Evolutionary conservation across 1,284 basidiomycete species (phyloP), one percentile per base, ranked within the genome.

Genomic region (Leccinum huronense): DNA sequence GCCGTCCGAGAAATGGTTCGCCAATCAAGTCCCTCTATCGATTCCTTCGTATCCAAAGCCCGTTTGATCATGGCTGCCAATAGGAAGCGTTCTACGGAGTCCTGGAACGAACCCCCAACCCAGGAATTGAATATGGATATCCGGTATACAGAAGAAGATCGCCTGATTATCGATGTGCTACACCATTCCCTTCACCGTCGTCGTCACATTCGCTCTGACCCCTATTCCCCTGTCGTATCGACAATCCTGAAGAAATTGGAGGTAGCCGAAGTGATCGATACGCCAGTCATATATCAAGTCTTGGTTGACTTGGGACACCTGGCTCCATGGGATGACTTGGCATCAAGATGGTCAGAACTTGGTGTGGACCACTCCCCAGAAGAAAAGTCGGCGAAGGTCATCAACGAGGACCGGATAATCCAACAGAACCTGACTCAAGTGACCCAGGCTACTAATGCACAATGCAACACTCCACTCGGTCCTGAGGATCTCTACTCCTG

Each of bases 291-390:
- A 9, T 79, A 82, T 58, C 73, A 77, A 60, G 73, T 88, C 23
- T 77, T 95, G 30, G 72, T 85, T n/a, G 84, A 90, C 53, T 72
- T 95, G 14, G 93, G 94, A 13, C 81, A 89, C 2, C 71, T 91
- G 13, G 81, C 89, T 3, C 86, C 89, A 1, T 94, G 90, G 91
- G 87, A 94, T 65, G 88, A 92, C 67, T 68, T 83, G 23, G 71
- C 79, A 4, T 76, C 80, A 23, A 75, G 80, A 58, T 68, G 75
- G 68, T 72, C 72, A 30, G 76, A 75, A 27, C 68, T 79, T 40
- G 70, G 68, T 61, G 68, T 75, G 55, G 78, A 78, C 66, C 76
- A 76, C 36, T 75, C 73, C 60, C 77, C 70, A 48, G 78, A 78
- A 48, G 73, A 75, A 51, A 72, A 70, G 27, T 78, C 76, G 7